phyloP scores from a whole-genome alignment of 345 rosid genomes.

The Nasturtium officinale region DNA sequence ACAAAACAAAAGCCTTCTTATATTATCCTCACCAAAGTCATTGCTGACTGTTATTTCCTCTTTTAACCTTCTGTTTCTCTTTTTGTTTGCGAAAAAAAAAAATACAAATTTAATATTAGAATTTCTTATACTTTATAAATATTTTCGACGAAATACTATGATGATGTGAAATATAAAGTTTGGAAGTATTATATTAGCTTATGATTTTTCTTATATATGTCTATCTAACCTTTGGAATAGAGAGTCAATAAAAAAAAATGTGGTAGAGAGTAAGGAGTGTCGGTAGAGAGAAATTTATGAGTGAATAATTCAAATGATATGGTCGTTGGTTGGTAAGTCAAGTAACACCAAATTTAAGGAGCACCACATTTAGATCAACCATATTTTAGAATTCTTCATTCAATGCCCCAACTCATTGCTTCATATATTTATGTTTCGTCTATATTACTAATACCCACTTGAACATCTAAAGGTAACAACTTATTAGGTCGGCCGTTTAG shows the following conservation, averaged over 20 bases:
- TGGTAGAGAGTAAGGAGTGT: background rate
- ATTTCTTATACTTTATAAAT: background rate
- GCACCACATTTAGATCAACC: slow-evolving; percentile 38
- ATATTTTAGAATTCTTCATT: slow-evolving; percentile 22
- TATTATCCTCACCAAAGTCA: background rate
- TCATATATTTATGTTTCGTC: background rate
- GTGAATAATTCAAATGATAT: slow-evolving; percentile 11
- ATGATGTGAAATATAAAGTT: background rate
- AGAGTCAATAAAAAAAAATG: background rate
- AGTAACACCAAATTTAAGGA: slow-evolving; percentile 24
- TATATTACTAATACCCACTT: background rate
- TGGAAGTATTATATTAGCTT: no score
- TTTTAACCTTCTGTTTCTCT: slow-evolving; percentile 18
- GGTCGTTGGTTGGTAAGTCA: slow-evolving; percentile 36
- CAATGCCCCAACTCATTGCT: slow-evolving; percentile 27
- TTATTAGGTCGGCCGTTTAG: background rate
- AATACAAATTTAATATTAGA: background rate
- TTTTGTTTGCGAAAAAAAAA: background rate
- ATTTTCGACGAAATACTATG: background rate
- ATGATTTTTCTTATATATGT: background rate
- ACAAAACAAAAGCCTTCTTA: slow-evolving; percentile 13
- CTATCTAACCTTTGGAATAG: background rate
- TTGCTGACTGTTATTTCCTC: slow-evolving; percentile 25
- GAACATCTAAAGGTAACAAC: background rate
- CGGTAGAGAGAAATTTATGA: slow-evolving; percentile 14